These are phyloP conservation scores for Cucurbitaria berberidis DNA, from an alignment of 2,329 filamentous ascomycete genomes.

Conservation along the genomic window DNA sequence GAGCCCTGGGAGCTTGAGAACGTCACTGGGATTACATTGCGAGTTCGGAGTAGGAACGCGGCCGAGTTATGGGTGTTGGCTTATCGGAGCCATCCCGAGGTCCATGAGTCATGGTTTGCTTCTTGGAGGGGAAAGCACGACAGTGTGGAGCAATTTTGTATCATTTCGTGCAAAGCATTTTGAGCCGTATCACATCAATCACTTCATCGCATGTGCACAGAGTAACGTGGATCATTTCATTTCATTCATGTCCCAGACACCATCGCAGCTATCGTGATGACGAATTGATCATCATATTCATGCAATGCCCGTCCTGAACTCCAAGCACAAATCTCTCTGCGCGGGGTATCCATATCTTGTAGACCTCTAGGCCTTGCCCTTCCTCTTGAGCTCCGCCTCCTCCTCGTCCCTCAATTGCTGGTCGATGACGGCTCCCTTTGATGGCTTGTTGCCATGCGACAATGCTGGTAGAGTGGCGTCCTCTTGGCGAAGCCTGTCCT, in stretches of 20 bases:
- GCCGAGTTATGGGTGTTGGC: slow-evolving; percentile 7
- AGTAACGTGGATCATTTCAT: background rate
- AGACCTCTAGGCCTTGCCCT: slow-evolving; percentile 53
- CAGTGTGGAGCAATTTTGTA: slow-evolving; percentile 10
- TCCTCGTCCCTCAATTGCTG: slow-evolving; percentile 72
- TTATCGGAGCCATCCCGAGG: slow-evolving; percentile 16
- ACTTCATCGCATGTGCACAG: background rate
- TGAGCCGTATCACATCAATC: slow-evolving; percentile 2
- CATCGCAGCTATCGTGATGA: slow-evolving; percentile 6
- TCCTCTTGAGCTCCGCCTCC: slow-evolving; percentile 66
- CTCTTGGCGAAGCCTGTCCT: slow-evolving; percentile 56
- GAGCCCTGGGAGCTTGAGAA: slow-evolving; percentile 6
- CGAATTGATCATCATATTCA: slow-evolving; percentile 11
- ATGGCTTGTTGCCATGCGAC: slow-evolving; percentile 75
- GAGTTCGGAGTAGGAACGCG: slow-evolving; percentile 2
- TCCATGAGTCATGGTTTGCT: slow-evolving; percentile 23
- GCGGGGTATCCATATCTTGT: slow-evolving; percentile 16
- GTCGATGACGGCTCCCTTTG: slow-evolving; percentile 74
- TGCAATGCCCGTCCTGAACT: slow-evolving; percentile 12
- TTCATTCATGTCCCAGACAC: slow-evolving; percentile 14
- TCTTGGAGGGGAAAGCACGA: slow-evolving; percentile 20
- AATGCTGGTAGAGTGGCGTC: slow-evolving; percentile 67
- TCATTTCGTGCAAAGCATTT: slow-evolving; percentile 2
- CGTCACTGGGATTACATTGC: background rate
- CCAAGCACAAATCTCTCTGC: slow-evolving; percentile 7